Percentiles rank a stretch among this genome's conserved stretches.
These are phyloP conservation scores for Tardiomyces depauwii DNA, from an alignment of 1,139 yeast species.

Conservation along the genomic window DNA sequence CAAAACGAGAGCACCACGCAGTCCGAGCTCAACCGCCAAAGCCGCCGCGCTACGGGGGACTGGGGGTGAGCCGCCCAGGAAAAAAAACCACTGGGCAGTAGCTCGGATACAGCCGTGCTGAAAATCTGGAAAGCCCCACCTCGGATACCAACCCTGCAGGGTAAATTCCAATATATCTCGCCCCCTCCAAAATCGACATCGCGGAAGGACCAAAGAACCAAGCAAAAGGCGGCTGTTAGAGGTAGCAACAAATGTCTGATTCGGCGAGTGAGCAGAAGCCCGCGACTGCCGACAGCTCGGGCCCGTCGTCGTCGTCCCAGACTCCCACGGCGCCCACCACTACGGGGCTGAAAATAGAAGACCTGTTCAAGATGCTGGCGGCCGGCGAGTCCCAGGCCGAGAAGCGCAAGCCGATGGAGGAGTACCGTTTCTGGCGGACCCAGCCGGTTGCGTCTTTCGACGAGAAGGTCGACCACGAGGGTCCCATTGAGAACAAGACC, in stretches of 20 bases:
- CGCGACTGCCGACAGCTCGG: background rate
- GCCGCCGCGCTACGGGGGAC: no score
- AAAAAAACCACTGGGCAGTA: background rate
- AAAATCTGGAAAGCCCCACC: background rate
- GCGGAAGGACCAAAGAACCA: slow-evolving; percentile 39
- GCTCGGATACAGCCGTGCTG: background rate
- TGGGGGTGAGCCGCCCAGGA: no score
- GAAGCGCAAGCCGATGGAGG: slow-evolving; percentile 57
- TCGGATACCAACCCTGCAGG: no score
- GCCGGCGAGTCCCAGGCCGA: background rate
- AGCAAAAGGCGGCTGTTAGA: no score
- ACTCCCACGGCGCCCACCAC: slow-evolving; percentile 10
- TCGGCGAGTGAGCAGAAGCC: background rate
- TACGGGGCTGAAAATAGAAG: slow-evolving; percentile 22
- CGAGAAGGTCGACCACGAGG: slow-evolving; percentile 55
- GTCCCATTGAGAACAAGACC: slow-evolving; percentile 71
- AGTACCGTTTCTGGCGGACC: slow-evolving; percentile 95
- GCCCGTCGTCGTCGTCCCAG: slow-evolving; percentile 1
- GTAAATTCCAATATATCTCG: background rate
- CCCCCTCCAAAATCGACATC: slow-evolving; percentile 21
- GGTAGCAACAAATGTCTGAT: background rate
- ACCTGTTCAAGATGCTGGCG: slow-evolving; percentile 29
- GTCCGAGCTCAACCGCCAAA: no score
- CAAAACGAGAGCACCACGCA: no score
- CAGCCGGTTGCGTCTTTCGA: slow-evolving; percentile 82